These are phyloP conservation scores for Capsella rubella DNA, from an alignment of 441 rosid genomes.

Conservation along the genomic window DNA sequence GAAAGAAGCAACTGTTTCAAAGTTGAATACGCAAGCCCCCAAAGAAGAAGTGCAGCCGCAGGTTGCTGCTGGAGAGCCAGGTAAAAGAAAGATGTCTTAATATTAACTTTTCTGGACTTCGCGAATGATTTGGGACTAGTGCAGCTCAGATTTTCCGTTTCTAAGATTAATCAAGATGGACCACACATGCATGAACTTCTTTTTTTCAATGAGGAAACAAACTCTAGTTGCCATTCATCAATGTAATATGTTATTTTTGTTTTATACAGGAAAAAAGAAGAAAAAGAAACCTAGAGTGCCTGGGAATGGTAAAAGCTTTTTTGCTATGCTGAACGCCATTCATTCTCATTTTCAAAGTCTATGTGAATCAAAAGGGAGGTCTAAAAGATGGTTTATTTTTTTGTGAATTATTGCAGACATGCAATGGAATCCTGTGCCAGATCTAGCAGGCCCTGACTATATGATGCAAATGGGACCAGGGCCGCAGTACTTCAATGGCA, in stretches of 20 bases:
- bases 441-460: conserved; percentile 78
- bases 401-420: conserved; percentile 58
- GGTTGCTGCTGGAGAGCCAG: conserved; percentile 79
- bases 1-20: conserved; percentile 79
- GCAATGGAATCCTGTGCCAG: conserved; percentile 84
- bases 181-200: not conserved
- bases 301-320: conserved; percentile 60
- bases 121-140: conserved; percentile 22
- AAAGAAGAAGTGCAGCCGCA: conserved; percentile 96
- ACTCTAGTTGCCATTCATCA: conserved; percentile 1
- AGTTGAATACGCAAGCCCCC: conserved; percentile 71
- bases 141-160: not conserved
- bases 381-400: not conserved
- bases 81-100: conserved; percentile 48
- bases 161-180: conserved; percentile 18
- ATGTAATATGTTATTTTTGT: conserved; percentile 24
- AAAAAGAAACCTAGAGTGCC: conserved; percentile 86
- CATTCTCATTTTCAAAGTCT: conserved; percentile 8
- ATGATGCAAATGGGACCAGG: conserved; percentile 92
- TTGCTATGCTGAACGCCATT: conserved; percentile 13
- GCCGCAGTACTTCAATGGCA: conserved; percentile 81
- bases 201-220: not conserved
- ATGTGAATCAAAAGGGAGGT: not conserved
- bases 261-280: conserved; percentile 78
- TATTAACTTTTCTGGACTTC: conserved; percentile 3